Evolutionary conservation across 306 rosid species (phyloP).

Genomic region (Coriaria nepalensis): DNA sequence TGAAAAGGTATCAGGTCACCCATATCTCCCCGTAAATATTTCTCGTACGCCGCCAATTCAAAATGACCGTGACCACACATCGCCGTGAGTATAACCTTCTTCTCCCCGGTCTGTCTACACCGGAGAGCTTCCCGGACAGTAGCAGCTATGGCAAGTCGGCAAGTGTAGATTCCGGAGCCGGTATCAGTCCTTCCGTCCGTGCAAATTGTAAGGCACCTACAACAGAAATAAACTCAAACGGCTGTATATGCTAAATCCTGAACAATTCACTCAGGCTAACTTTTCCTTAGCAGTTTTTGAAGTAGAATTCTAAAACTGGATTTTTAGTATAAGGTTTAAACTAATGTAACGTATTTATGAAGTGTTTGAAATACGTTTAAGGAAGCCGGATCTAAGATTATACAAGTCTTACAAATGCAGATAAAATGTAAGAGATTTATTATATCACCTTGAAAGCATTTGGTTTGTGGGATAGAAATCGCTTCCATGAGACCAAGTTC

Average conservation of each 20-base stretch:
- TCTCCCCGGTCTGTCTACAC: constrained; percentile 67
- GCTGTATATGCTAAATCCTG: neutral
- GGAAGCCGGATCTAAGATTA: no score
- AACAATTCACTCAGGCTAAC: no score
- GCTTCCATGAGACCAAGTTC: constrained; percentile 88
- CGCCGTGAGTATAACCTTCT: constrained; percentile 84
- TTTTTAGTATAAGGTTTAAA: no score
- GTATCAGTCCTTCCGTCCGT: constrained; percentile 79
- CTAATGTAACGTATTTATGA: no score
- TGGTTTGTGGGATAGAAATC: constrained; percentile 73
- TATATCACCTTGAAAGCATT: constrained; percentile 64
- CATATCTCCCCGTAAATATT: constrained; percentile 73
- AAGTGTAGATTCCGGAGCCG: constrained; percentile 93
- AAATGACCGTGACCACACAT: constrained; percentile 98
- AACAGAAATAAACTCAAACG: constrained; percentile 8
- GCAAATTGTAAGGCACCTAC: constrained; percentile 86
- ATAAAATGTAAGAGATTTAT: no score
- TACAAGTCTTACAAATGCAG: no score
- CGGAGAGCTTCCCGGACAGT: constrained; percentile 75
- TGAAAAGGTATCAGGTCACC: constrained; percentile 68
- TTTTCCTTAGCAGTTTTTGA: no score
- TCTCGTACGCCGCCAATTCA: constrained; percentile 70
- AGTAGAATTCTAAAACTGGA: no score
- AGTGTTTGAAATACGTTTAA: no score
- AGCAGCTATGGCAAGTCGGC: constrained; percentile 85